These are phyloP conservation scores for Aquilaria malaccensis DNA, from an alignment of 345 rosid species.

Conservation along the genomic window DNA sequence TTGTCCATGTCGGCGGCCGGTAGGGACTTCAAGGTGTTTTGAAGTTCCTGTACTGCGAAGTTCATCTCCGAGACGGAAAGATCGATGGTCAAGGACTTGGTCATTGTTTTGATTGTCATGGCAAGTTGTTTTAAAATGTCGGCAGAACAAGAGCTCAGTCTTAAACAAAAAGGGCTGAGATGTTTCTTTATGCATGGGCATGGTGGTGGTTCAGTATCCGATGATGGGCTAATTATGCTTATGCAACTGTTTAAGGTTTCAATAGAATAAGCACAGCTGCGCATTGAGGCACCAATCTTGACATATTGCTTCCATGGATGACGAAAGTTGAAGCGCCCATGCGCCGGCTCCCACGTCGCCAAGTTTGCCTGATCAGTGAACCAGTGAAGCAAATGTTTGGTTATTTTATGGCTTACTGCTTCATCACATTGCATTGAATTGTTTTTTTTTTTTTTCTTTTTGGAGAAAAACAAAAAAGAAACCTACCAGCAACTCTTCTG, in stretches of 20 bases:
- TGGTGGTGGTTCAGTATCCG: slow-evolving; percentile 46
- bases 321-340: slow-evolving; percentile 53
- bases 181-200: slow-evolving; percentile 32
- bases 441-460: no score
- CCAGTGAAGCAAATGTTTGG: background rate
- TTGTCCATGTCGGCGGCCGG: slow-evolving; percentile 15
- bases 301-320: slow-evolving; percentile 85
- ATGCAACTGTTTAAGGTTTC: slow-evolving; percentile 44
- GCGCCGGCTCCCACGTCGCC: slow-evolving; percentile 82
- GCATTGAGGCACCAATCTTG: slow-evolving; percentile 55
- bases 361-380: slow-evolving; percentile 39
- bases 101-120: slow-evolving; percentile 30
- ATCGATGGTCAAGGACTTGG: slow-evolving; percentile 39
- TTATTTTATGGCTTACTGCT: no score
- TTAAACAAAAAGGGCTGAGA: slow-evolving; percentile 33
- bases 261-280: slow-evolving; percentile 58
- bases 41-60: slow-evolving; percentile 47
- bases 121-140: slow-evolving; percentile 46
- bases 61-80: slow-evolving; percentile 43
- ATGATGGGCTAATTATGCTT: slow-evolving; percentile 1
- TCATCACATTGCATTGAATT: no score
- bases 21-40: slow-evolving; percentile 38
- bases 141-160: slow-evolving; percentile 30
- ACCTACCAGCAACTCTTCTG: slow-evolving; percentile 64
- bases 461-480: no score